Percentiles rank a stretch among this genome's conserved stretches.
phyloP scores from a whole-genome alignment of 1,139 yeast genomes.

The Hemisphaericaspora xylanilytica region DNA sequence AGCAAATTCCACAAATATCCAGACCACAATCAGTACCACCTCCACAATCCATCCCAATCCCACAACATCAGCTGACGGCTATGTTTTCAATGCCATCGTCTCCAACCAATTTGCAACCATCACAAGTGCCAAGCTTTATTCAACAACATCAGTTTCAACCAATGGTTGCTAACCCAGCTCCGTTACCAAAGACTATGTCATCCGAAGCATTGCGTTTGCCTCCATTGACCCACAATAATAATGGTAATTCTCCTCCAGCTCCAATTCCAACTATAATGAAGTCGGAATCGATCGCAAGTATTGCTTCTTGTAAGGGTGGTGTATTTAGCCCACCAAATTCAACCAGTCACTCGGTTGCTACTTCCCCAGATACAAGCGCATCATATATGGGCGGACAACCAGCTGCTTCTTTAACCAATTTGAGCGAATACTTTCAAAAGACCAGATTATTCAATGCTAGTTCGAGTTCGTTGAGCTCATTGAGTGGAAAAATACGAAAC shows the following conservation, averaged over 20 bases:
- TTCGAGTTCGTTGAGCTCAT: conserved; percentile 26
- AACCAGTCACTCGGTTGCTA: conserved; percentile 29
- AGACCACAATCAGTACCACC: conserved; percentile 8
- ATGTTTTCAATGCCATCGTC: conserved; percentile 27
- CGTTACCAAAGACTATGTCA: conserved; percentile 11
- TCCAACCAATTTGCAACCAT: conserved; percentile 20
- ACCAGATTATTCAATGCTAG: conserved; percentile 22
- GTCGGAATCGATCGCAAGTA: conserved; percentile 14
- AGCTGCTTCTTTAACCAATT: conserved; percentile 27
- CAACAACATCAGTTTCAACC: conserved; percentile 4
- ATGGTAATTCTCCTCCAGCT: conserved; percentile 10
- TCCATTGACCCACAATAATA: conserved; percentile 8
- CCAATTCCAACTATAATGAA: conserved; percentile 9
- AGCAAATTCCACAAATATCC: conserved; percentile 9
- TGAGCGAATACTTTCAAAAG: conserved; percentile 33
- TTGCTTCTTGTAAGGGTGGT: conserved; percentile 14
- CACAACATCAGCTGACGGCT: conserved; percentile 24
- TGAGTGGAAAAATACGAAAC: conserved; percentile 21
- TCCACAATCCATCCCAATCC: conserved; percentile 9
- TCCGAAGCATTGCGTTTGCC: conserved; percentile 14
- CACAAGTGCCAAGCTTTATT: conserved; percentile 1
- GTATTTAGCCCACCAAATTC: conserved; percentile 21
- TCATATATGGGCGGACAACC: conserved; percentile 8
- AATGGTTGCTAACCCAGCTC: conserved; percentile 7
- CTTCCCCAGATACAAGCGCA: conserved; percentile 29